A percentile compares a stretch with the other conserved stretches of the same genome.
These are phyloP conservation scores for Symbiodinium pilosum DNA, from an alignment of 73 alveolate genomes.

Conservation along the genomic window DNA sequence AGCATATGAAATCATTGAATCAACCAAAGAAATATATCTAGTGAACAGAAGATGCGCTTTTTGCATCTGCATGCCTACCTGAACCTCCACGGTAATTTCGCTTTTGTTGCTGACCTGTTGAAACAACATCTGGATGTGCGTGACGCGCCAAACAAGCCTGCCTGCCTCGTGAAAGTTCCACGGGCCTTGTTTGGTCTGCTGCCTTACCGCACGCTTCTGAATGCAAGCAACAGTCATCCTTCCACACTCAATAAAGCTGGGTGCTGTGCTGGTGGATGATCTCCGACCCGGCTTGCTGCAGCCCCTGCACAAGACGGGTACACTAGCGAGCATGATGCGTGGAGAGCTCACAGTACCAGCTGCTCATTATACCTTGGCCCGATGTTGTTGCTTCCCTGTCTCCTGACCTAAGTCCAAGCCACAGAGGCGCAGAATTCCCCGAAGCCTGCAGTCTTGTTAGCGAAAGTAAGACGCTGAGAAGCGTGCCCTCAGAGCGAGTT, in stretches of 20 bases:
- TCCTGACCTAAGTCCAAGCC: neutral
- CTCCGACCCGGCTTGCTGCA: neutral
- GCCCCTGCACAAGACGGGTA: neutral
- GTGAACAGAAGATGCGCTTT: no score
- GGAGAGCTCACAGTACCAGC: neutral
- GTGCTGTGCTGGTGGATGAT: neutral
- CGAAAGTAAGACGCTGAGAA: neutral
- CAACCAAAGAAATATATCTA: no score
- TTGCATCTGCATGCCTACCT: neutral
- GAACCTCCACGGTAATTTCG: neutral
- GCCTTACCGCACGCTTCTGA: neutral
- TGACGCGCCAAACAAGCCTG: neutral
- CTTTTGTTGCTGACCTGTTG: neutral
- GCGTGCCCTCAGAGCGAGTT: neutral
- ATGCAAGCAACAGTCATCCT: neutral
- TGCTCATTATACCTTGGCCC: neutral
- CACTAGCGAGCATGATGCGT: neutral
- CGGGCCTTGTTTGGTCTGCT: neutral
- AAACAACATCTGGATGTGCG: neutral
- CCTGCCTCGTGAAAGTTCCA: neutral
- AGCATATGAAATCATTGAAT: no score
- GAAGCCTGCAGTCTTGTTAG: neutral
- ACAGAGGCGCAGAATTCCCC: neutral
- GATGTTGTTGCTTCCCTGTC: neutral
- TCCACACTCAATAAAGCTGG: neutral